Conservation (phyloP, 306 rosid species). For the Casuarina equisetifolia region DNA sequence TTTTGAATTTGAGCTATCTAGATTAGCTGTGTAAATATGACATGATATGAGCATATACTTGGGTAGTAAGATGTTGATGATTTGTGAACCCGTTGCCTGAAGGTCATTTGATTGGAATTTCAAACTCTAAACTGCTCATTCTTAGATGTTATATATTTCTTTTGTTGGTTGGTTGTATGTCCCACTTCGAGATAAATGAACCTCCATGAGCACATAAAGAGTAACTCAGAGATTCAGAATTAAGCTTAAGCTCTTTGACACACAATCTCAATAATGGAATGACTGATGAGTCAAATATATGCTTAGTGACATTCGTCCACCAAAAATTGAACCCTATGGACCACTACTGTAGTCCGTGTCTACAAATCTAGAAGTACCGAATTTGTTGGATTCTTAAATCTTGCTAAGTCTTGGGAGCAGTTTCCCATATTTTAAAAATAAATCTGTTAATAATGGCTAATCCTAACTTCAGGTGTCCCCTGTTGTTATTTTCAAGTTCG, state of each 20-base stretch:
- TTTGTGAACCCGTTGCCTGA: background rate
- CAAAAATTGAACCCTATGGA: background rate
- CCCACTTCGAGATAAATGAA: background rate
- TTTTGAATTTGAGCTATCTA: slow-evolving; percentile 3
- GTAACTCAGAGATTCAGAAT: background rate
- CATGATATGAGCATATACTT: background rate
- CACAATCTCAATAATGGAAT: background rate
- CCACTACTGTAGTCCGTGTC: background rate
- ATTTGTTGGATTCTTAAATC: slow-evolving; percentile 2
- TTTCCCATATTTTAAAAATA: background rate
- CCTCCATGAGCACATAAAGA: background rate
- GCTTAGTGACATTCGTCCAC: background rate
- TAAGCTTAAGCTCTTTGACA: background rate
- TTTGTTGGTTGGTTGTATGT: background rate
- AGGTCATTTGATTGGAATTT: background rate
- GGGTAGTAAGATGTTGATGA: background rate
- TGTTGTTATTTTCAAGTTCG: background rate
- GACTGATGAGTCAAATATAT: background rate
- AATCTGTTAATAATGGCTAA: background rate
- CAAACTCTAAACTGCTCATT: background rate
- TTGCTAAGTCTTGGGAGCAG: background rate
- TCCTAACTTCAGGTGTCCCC: background rate
- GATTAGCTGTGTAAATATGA: background rate
- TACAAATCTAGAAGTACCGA: background rate
- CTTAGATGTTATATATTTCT: background rate